A percentile compares a stretch with the other conserved stretches of the same genome.
These are phyloP conservation scores for Acacia acuminata DNA, from an alignment of 306 rosid species.

Conservation along the genomic window DNA sequence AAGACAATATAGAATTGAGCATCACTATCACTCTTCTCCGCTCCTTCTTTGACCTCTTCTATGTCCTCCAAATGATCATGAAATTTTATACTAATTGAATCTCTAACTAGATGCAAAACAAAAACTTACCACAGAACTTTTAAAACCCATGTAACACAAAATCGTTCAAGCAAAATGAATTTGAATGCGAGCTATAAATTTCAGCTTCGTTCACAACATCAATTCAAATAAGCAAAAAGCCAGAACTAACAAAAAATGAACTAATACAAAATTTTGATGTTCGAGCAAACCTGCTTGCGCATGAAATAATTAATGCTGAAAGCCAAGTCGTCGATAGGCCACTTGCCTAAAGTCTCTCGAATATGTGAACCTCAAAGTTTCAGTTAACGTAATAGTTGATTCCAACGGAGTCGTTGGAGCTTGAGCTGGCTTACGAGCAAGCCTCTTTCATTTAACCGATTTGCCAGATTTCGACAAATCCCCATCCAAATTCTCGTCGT, in stretches of 20 bases:
- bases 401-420: conserved; percentile 90
- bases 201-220: background rate
- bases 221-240: background rate
- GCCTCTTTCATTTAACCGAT: conserved; percentile 58
- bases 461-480: conserved; percentile 59
- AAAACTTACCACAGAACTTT: background rate
- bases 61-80: conserved; percentile 66
- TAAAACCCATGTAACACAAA: background rate
- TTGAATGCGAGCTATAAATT: background rate
- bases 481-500: conserved; percentile 48
- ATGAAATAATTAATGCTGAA: conserved; percentile 91
- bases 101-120: background rate
- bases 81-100: conserved; percentile 28
- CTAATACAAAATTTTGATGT: background rate
- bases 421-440: conserved; percentile 89
- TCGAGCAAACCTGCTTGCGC: conserved; percentile 70
- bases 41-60: conserved; percentile 74
- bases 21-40: conserved; percentile 58
- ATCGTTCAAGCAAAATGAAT: background rate
- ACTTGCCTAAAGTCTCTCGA: conserved; percentile 89
- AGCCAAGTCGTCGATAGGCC: conserved; percentile 99
- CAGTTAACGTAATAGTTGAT: conserved; percentile 73
- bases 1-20: conserved; percentile 38
- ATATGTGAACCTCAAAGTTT: conserved; percentile 86
- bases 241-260: background rate